Base-by-base conservation (phyloP, 2,329 filamentous ascomycete genomes). In the Fusarium equiseti region DNA sequence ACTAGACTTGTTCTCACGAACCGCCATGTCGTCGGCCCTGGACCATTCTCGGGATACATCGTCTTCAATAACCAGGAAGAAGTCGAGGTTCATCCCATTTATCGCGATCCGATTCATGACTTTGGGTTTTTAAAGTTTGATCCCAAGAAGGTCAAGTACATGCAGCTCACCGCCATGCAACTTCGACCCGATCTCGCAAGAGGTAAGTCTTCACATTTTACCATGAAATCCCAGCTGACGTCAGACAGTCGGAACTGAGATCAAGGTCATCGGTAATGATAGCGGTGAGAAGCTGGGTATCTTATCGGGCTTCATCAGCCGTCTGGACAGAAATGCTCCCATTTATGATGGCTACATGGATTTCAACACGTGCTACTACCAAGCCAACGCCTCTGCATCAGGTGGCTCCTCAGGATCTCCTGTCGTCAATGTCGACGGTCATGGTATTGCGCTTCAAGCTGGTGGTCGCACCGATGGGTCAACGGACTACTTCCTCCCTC, bases 31-130 rank as follows among this genome's bases (percentile, higher is more conserved):
- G 96, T 98, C 43, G 94, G 96, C 65, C 88, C 96, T 2, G 96
- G 96, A 1, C 96, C 96, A 0, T 99, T 99, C 81, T 98, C 95
- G 90, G 96, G 96, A 31, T 98, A 97, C 82, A 95, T 93, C 78
- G 94, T 99, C 73, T 98, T 99, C 80, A 96, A 98, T 80, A 99
- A 99, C 78, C 96, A 99, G 81, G 96, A 99, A 73, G 88, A 97
- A 85, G 96, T 95, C 73, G 96, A 99, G 79, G 95, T 97, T 38
- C 92, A 94, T 78, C 95, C 96, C 9, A 93, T 99, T 45, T 99
- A 99, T 83, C 94, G 96, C 75, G 96, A 99, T 76, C 96, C 96
- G 11, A 94, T 99, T 16, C 96, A 99, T 84, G 96, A 99, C 80
- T 99, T 99, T 76, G 96, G 96, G 58, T 96, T 99, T 75, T 88